Evolutionary conservation across 2,329 filamentous ascomycete species (phyloP).

Genomic region (Verticillium nubilum): DNA sequence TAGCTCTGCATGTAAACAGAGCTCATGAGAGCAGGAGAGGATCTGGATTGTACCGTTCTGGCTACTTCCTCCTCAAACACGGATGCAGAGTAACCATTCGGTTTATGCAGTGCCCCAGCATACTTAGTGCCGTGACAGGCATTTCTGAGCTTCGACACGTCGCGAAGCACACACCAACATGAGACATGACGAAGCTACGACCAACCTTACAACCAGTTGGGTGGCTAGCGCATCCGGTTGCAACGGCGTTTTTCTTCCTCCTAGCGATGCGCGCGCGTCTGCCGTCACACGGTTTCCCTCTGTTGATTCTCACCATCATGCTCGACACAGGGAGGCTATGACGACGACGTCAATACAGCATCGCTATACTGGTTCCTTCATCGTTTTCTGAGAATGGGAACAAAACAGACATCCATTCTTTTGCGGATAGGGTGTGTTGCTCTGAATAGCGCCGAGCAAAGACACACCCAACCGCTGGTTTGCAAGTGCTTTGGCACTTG

Average conservation of each 20-base stretch:
- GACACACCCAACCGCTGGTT: not conserved
- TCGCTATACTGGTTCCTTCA: not conserved
- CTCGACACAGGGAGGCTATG: slow-evolving; percentile 1
- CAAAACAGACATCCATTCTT: not conserved
- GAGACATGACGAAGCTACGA: slow-evolving; percentile 13
- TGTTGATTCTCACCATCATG: slow-evolving; percentile 2
- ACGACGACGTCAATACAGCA: slow-evolving; percentile 4
- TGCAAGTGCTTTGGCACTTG: slow-evolving; percentile 3
- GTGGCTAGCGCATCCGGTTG: slow-evolving; percentile 5
- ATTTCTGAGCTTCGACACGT: not conserved
- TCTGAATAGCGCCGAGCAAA: not conserved
- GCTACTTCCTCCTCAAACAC: slow-evolving; percentile 12
- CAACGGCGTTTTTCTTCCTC: slow-evolving; percentile 1
- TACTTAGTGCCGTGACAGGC: not conserved
- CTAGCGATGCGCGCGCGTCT: not conserved
- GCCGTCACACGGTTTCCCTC: slow-evolving; percentile 1
- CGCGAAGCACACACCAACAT: slow-evolving; percentile 1
- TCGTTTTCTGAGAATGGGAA: not conserved
- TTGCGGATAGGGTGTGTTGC: not conserved
- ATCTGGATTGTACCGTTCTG: slow-evolving; percentile 17
- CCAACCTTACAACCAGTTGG: slow-evolving; percentile 3
- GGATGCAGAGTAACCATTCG: slow-evolving; percentile 7
- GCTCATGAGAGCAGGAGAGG: slow-evolving; percentile 9
- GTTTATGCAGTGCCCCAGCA: not conserved
- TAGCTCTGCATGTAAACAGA: slow-evolving; percentile 26